A percentile compares a stretch with the other conserved stretches of the same genome.
phyloP scores from a whole-genome alignment of 2,329 filamentous ascomycete genomes.

The Calonectria crousiana region DNA sequence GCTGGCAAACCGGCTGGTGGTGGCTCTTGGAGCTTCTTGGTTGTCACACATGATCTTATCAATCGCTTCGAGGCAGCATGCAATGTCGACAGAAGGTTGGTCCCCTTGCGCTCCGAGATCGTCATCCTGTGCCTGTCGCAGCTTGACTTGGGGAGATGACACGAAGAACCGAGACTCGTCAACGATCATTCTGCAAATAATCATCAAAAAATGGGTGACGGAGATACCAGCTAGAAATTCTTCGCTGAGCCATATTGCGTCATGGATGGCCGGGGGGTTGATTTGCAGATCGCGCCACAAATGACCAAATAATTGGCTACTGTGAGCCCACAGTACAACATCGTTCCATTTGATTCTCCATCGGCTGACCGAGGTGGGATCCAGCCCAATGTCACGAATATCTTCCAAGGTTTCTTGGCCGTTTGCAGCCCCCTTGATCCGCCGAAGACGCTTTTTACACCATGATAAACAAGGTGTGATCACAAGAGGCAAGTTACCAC shows the following conservation, averaged over 20 bases:
- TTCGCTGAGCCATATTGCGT: neutral
- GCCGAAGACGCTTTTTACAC: neutral
- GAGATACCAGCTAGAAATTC: neutral
- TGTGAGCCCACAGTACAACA: neutral
- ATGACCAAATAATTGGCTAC: neutral
- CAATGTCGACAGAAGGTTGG: neutral
- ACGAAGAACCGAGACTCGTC: neutral
- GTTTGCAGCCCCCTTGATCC: neutral
- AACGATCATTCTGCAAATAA: slow-evolving; percentile 8
- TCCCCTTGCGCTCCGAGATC: neutral
- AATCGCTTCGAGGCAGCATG: neutral
- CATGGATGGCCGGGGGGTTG: neutral
- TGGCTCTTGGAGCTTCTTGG: neutral
- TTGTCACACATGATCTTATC: neutral
- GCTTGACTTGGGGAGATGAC: neutral
- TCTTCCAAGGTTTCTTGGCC: neutral
- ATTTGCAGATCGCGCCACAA: slow-evolving; percentile 5
- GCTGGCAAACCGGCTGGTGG: neutral
- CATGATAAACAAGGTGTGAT: neutral
- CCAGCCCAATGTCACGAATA: neutral
- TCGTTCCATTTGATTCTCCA: neutral
- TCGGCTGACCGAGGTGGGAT: neutral
- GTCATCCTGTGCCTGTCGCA: neutral
- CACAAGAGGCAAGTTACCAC: neutral
- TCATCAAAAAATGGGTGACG: slow-evolving; percentile 10